Percentiles rank a stretch among this genome's conserved stretches.
These are phyloP conservation scores for Beta corolliflora DNA, from an alignment of 179 eudicot genomes.

Conservation along the genomic window DNA sequence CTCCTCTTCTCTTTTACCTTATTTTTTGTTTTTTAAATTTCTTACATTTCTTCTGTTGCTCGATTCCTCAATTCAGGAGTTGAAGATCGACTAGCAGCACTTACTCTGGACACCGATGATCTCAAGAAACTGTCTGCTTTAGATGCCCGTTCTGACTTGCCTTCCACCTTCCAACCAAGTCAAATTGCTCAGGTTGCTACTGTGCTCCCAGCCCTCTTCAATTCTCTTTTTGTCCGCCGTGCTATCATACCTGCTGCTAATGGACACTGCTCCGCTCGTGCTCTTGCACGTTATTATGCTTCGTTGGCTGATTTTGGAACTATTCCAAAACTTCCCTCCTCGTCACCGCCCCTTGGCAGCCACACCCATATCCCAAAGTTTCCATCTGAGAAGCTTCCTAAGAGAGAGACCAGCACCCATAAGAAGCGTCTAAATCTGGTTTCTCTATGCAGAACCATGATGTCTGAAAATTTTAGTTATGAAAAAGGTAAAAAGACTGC, in stretches of 20 bases:
- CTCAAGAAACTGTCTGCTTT: constrained; percentile 51
- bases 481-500: constrained; percentile 28
- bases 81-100: constrained; percentile 93
- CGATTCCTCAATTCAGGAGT: constrained; percentile 54
- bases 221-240: constrained; percentile 77
- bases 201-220: constrained; percentile 67
- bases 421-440: constrained; percentile 36
- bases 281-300: constrained; percentile 96
- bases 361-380: constrained; percentile 77
- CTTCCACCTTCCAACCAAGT: constrained; percentile 70
- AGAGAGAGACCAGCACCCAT: constrained; percentile 37
- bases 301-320: constrained; percentile 65
- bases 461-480: constrained; percentile 37
- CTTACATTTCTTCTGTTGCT: neutral
- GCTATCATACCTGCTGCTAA: constrained; percentile 96
- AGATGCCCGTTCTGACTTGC: constrained; percentile 52
- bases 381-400: constrained; percentile 35
- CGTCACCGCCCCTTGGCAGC: constrained; percentile 77
- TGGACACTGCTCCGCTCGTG: constrained; percentile 97
- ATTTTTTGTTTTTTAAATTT: too few species aligned
- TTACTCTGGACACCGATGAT: constrained; percentile 70
- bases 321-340: constrained; percentile 60
- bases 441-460: constrained; percentile 45
- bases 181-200: constrained; percentile 51
- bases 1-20: too few species aligned